phyloP scores from a whole-genome alignment of 371 early-diverging fungal genomes.

The Apophysomyces ossiformis region DNA sequence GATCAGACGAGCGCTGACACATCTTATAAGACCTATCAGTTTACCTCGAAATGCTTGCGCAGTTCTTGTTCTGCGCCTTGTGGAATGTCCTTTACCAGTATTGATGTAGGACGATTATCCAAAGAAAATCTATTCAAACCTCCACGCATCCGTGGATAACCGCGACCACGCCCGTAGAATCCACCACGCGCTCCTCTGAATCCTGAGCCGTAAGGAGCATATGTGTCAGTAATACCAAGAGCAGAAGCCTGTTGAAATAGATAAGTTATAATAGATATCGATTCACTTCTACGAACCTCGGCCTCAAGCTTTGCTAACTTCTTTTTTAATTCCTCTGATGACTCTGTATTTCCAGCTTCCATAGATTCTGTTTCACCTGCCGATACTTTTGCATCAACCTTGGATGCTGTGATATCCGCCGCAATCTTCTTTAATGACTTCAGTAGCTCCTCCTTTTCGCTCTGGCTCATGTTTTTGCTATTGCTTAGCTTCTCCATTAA shows the following conservation, averaged over 20 bases:
- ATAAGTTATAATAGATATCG: constrained; percentile 11
- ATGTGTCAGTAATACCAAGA: constrained; percentile 27
- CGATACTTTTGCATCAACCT: not conserved
- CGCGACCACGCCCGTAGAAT: constrained; percentile 51
- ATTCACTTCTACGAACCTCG: constrained; percentile 48
- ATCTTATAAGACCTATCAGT: not conserved
- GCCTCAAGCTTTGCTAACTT: constrained; percentile 69
- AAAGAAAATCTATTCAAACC: constrained; percentile 50
- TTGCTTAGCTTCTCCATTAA: constrained; percentile 60
- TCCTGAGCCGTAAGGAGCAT: constrained; percentile 15
- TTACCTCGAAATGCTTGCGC: constrained; percentile 65
- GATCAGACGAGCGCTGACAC: not conserved
- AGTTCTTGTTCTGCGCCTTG: constrained; percentile 41
- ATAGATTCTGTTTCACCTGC: constrained; percentile 12
- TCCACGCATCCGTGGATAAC: constrained; percentile 54
- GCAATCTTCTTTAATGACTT: constrained; percentile 40
- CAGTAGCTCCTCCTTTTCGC: constrained; percentile 59
- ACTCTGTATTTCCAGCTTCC: not conserved
- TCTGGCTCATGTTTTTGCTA: constrained; percentile 50
- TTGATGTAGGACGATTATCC: constrained; percentile 70
- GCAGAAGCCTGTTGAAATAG: constrained; percentile 23
- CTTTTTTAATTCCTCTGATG: constrained; percentile 44
- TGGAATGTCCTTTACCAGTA: constrained; percentile 58
- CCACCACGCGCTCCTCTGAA: constrained; percentile 53
- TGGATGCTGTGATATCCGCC: not conserved